phyloP scores from a whole-genome alignment of 129 eudicot genomes.

The Kitagawia praeruptora region DNA sequence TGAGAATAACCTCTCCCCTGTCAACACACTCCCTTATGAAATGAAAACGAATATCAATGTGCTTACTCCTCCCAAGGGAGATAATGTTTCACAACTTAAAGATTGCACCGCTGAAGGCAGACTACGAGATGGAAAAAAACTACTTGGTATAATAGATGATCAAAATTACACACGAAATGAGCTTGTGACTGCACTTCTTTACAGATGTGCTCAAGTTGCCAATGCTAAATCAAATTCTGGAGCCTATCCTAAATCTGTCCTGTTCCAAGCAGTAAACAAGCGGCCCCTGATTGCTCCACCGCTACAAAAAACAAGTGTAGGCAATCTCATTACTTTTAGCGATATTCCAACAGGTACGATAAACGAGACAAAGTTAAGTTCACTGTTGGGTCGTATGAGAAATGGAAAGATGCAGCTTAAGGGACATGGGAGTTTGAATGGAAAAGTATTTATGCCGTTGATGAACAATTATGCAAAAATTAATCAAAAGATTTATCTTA shows the following conservation, averaged over 20 bases:
- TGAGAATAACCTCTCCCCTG: too few species aligned
- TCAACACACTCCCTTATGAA: too few species aligned
- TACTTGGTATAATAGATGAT: background rate
- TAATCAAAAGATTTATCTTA: background rate
- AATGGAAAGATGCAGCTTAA: conserved; percentile 6
- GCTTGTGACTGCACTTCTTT: conserved; percentile 20
- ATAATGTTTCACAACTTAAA: background rate
- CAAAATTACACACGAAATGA: conserved; percentile 19
- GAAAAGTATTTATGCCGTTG: background rate
- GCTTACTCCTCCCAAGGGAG: background rate
- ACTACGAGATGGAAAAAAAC: background rate
- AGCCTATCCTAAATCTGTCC: background rate
- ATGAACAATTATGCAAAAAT: background rate
- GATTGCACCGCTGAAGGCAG: background rate
- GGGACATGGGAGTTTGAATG: conserved; percentile 1
- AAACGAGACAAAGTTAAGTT: background rate
- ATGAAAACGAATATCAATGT: too few species aligned
- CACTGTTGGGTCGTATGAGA: background rate
- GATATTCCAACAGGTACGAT: background rate
- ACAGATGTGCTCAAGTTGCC: conserved; percentile 11
- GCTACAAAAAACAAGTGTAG: conserved; percentile 8
- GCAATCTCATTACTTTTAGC: background rate
- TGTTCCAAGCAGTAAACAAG: conserved; percentile 3
- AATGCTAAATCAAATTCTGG: background rate
- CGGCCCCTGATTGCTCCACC: conserved; percentile 9